These are phyloP conservation scores for Amoeboaphelidium protococcarum DNA, from an alignment of 371 early-diverging fungal genomes.

Conservation along the genomic window DNA sequence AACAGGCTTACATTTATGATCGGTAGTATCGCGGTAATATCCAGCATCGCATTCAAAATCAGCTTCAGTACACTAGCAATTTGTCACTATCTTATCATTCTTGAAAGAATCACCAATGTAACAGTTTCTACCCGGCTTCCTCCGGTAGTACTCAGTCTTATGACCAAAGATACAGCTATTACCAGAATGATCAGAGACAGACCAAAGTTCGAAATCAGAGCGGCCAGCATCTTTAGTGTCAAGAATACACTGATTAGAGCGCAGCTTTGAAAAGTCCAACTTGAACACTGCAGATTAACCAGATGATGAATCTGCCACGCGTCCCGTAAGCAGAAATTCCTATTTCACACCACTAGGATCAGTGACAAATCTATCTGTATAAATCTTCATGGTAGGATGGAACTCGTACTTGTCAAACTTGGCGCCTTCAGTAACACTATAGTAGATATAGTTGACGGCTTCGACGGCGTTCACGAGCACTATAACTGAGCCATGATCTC, in stretches of 20 bases:
- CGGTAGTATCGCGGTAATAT: background rate
- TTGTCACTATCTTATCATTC: constrained; percentile 20
- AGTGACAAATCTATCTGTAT: background rate
- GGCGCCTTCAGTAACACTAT: background rate
- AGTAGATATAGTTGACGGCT: constrained; percentile 5
- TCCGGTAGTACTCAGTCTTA: constrained; percentile 36
- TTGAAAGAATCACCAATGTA: constrained; percentile 40
- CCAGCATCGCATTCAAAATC: constrained; percentile 54
- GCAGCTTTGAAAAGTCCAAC: background rate
- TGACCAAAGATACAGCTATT: background rate
- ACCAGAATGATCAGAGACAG: background rate
- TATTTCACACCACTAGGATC: background rate
- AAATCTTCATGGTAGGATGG: background rate
- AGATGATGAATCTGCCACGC: background rate
- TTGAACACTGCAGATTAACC: background rate
- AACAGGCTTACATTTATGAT: background rate
- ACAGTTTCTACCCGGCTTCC: constrained; percentile 42
- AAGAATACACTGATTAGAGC: too few species aligned
- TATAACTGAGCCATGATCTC: constrained; percentile 53
- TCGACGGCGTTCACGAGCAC: constrained; percentile 28
- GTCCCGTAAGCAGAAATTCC: background rate
- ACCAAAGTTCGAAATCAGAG: background rate
- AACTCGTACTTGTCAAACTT: background rate
- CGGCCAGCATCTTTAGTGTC: background rate
- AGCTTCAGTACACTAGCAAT: constrained; percentile 41